Evolutionary conservation across 176 grass and related monocot genomes (phyloP), one percentile per base, ranked within the genome.

Genomic region (Aegilops longissima): DNA sequence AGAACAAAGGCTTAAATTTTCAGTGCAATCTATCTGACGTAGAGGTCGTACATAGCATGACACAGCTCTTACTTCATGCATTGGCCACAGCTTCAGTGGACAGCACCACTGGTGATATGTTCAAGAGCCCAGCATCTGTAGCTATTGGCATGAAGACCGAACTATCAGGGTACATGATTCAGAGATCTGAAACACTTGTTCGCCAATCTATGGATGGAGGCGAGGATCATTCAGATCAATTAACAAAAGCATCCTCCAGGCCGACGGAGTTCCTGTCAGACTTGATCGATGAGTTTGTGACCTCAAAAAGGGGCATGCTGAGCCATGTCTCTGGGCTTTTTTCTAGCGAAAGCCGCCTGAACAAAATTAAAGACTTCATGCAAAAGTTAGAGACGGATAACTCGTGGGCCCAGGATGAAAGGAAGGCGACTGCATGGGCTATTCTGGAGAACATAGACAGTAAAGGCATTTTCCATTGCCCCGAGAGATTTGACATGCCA

Each of bases 61-160:
- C 83, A 30, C 76, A 94, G 21, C 44, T 96, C 49, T 77, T 96
- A 12, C 88, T 96, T 36, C 76, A 25, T 62, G 90, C 93, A 77
- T 84, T 98, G 84, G 90, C 93, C 82, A 92, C 88, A 34, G 92
- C 96, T 86, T 98, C 93, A 29, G 92, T 96, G 40, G 96, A 98
- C 59, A 96, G 76, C 66, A 96, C 96, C 80, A 90, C 90, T 3
- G 92, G 95, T 0, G 94, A 91, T 73, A 86, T 96, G 8, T 98
- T 98, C 80, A 96, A 89, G 86, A 80, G 90, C 12, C 84, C 93
- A 31, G 83, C 82, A 59, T 81, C 88, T 62, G 94, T 91, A 9
- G 90, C 88, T 90, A 80, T 61, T 29, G 75, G 73, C 36, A 30
- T 93, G 56, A 94, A 85, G 78, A 78, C 82, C 4, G 92, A 96